Base-by-base conservation (phyloP, 208 protist genomes). In the Wallacemonas sp. region DNA sequence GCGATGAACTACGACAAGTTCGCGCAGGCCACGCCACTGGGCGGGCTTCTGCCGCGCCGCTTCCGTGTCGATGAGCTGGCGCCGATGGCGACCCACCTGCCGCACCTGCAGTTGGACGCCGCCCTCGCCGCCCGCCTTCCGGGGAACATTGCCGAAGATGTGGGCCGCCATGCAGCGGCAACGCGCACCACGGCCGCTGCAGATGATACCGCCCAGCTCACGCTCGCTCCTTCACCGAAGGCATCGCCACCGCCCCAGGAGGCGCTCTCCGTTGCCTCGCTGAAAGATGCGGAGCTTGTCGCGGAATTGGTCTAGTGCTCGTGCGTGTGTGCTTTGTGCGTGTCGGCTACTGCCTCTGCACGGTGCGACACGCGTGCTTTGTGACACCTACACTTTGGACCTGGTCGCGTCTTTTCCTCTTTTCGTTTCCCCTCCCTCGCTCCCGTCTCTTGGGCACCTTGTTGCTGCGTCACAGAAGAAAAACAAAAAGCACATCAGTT, bases 1-100 rank as follows among this genome's bases (percentile, higher is more conserved):
- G 77, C 87, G 0, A 77, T 74, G n/a, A 93, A 91, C 66, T 93
- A 93, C 61, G 87, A 91, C 31, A 74, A 54, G 29, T 91, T 84
- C 74, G 79, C 78, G 33, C 76, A 71, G 8, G 88, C 88, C 1
- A 66, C 74, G 36, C 67, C 82, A n/a, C 57, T 94, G 0, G 88
- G 88, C 2, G 88, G 88, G 0, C 67, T 94, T 3, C 72, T 91
- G 55, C 88, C 88, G 0, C 76, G 72, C 1, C 72, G 81, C 2
- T 94, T 91, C 63, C 52, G 31, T 7, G 29, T 11, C n/a, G 4
- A 39, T 11, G 52, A 59, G 3, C 32, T 59, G 31, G 26, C 52
- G 14, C 23, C 70, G 8, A 79, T 77, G 23, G 68, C 84, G 10
- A 82, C 80, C 33, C 90, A 79, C 55, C 65, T 90, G 44, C 84